Conservation (phyloP, 495 filamentous ascomycete species). For the Xylaria castorea region DNA sequence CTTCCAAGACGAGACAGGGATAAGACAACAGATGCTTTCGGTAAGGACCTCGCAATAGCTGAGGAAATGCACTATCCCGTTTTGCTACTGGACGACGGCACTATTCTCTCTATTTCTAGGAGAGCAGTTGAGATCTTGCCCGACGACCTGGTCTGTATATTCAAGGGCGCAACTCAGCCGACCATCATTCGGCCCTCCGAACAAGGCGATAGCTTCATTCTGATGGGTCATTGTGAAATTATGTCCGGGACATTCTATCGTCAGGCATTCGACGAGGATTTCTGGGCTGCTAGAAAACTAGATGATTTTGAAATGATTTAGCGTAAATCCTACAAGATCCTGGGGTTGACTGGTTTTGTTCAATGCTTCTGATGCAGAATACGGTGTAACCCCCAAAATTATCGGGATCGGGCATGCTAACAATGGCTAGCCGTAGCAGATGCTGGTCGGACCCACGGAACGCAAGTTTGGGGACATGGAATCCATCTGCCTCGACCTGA, state of each 20-base stretch:
- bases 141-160: background rate
- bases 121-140: background rate
- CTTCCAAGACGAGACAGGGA: background rate
- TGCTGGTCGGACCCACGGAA: background rate
- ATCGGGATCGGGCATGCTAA: background rate
- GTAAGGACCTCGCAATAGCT: background rate
- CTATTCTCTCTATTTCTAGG: constrained; percentile 10
- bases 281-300: background rate
- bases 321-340: background rate
- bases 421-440: no score
- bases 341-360: background rate
- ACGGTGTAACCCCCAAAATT: background rate
- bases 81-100: constrained; percentile 6
- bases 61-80: background rate
- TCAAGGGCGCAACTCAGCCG: constrained; percentile 5
- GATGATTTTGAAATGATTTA: background rate
- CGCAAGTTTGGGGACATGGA: background rate
- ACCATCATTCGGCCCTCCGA: background rate
- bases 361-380: background rate
- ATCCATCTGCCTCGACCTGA: background rate
- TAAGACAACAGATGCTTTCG: background rate
- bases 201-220: background rate
- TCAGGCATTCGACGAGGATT: background rate
- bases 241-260: background rate
- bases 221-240: background rate